Percentiles rank a stretch among this genome's conserved stretches.
Evolutionary conservation across 83 land plant species (phyloP).

Genomic region (Larix sibirica): DNA sequence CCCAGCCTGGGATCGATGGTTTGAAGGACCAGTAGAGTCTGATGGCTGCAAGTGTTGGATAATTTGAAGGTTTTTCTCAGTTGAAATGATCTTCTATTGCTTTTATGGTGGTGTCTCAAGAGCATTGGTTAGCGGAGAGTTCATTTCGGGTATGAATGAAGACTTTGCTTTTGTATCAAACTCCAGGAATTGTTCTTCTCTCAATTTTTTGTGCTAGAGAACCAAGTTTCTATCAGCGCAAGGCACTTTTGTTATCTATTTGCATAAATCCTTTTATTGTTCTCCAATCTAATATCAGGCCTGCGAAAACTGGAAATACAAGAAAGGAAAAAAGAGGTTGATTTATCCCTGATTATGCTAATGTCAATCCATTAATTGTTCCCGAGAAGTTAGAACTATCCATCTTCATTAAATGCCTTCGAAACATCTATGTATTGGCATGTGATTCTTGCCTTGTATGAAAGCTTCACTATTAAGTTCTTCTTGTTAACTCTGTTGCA

Average conservation of each 20-base stretch:
- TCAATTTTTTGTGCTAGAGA: background rate
- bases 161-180: background rate
- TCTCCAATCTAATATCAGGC: background rate
- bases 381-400: background rate
- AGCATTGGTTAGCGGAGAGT: background rate
- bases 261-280: background rate
- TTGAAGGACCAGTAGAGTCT: conserved; percentile 57
- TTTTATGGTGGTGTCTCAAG: background rate
- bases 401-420: background rate
- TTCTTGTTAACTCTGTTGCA: background rate
- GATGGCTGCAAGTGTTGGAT: conserved; percentile 62
- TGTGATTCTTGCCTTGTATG: background rate
- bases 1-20: conserved; percentile 64
- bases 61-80: conserved; percentile 18
- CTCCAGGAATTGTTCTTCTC: background rate
- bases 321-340: background rate
- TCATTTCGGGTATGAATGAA: background rate
- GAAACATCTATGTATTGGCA: background rate
- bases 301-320: background rate
- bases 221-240: background rate
- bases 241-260: background rate
- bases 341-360: background rate
- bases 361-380: background rate
- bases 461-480: background rate
- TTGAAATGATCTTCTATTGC: background rate